A percentile compares a stretch with the other conserved stretches of the same genome.
Evolutionary conservation across 257 asterid species (phyloP).

Genomic region (Solanum paucissectum): DNA sequence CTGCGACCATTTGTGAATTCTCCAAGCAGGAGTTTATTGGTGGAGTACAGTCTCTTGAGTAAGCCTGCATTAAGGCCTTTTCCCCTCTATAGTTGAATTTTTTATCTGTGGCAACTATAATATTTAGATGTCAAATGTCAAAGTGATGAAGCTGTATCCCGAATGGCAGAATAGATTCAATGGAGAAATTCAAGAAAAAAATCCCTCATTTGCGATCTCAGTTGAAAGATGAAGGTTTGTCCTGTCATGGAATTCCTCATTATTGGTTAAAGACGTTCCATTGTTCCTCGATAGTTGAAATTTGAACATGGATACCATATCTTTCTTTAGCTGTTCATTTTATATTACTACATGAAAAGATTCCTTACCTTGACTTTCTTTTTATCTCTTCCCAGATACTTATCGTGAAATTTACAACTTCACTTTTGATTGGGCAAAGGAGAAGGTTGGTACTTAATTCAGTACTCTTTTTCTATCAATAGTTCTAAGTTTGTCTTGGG

Average conservation of each 20-base stretch:
- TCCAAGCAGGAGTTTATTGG: slow-evolving; percentile 81
- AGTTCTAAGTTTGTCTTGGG: not conserved
- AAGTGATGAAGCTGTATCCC: not conserved
- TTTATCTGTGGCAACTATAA: not conserved
- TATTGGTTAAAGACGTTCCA: not conserved
- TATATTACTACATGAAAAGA: no score
- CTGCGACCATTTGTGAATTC: slow-evolving; percentile 94
- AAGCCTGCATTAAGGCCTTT: slow-evolving; percentile 10
- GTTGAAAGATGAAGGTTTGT: slow-evolving; percentile 91
- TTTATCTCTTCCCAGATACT: slow-evolving; percentile 41
- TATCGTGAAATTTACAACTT: slow-evolving; percentile 81
- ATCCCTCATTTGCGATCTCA: slow-evolving; percentile 82
- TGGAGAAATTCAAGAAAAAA: slow-evolving; percentile 88
- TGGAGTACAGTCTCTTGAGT: slow-evolving; percentile 94
- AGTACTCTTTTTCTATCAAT: not conserved
- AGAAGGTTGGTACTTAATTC: slow-evolving; percentile 42
- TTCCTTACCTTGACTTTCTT: not conserved
- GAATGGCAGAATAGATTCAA: slow-evolving; percentile 71
- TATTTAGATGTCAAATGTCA: not conserved
- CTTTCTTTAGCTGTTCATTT: not conserved
- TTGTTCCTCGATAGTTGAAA: not conserved
- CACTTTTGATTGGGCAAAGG: slow-evolving; percentile 98
- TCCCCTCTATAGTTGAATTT: not conserved
- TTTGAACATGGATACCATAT: not conserved
- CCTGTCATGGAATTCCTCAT: slow-evolving; percentile 3